Conservation (phyloP, 805 yeast genomes). For the Yamadazyma ubonensis region DNA sequence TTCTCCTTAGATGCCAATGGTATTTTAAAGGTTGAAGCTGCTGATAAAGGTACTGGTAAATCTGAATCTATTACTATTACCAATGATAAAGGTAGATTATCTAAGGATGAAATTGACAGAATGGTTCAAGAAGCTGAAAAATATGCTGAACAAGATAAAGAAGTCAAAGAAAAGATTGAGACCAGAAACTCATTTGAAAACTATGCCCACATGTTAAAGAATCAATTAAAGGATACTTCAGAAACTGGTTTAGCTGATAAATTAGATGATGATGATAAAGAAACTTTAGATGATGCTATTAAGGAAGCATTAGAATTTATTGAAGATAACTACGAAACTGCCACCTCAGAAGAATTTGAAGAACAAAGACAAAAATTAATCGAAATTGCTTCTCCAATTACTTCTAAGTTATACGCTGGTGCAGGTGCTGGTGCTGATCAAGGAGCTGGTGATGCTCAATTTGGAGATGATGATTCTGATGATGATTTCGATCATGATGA, state of each 20-base stretch:
- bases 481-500: slow-evolving; percentile 47
- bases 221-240: slow-evolving; percentile 39
- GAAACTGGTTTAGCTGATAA: slow-evolving; percentile 63
- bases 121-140: slow-evolving; percentile 98
- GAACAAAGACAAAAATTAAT: slow-evolving; percentile 82
- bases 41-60: slow-evolving; percentile 98
- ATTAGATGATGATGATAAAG: slow-evolving; percentile 88
- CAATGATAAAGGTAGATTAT: slow-evolving; percentile 97
- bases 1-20: slow-evolving; percentile 99
- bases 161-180: slow-evolving; percentile 43
- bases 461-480: slow-evolving; percentile 45
- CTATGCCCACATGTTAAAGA: slow-evolving; percentile 46
- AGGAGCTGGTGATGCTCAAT: slow-evolving; percentile 34
- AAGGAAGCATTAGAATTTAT: slow-evolving; percentile 85
- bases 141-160: slow-evolving; percentile 52
- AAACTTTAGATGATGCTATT: slow-evolving; percentile 80
- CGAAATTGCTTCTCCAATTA: slow-evolving; percentile 85
- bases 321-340: slow-evolving; percentile 77
- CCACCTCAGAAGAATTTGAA: slow-evolving; percentile 88
- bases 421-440: slow-evolving; percentile 44
- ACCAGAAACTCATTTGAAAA: slow-evolving; percentile 46
- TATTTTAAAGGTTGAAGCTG: slow-evolving; percentile 98
- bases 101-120: slow-evolving; percentile 95
- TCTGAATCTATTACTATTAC: slow-evolving; percentile 98
- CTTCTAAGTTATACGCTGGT: slow-evolving; percentile 68